Base-by-base conservation (phyloP, 192 early-diverging fungal species). In the Dispira simplex region DNA sequence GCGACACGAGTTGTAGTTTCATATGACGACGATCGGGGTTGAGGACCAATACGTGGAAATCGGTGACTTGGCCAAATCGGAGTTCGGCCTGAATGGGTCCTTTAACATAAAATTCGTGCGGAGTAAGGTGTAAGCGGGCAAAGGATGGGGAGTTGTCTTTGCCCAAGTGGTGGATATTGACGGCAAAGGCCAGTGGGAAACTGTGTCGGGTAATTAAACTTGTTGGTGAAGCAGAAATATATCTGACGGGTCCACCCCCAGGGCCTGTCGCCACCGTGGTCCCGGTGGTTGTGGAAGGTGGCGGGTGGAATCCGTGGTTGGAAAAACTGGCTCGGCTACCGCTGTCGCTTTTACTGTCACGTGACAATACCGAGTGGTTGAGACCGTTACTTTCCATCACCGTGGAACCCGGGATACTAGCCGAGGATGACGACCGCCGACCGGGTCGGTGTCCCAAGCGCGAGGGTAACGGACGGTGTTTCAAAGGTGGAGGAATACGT, bases 51-150 rank as follows among this genome's bases (percentile, higher is more conserved):
- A 78, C 25, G 39, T 78, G 73, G 65, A 78, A 78, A 65, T 65
- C 59, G 13, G 72, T 58, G 3, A 70, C 69, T 55, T 75, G 73
- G 63, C 76, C 76, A 58, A 70, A 44, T 28, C 69, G 69, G 32
- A 78, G 67, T 67, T 75, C 71, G 5, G 64, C 63, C 21, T 65
- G 64, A 14, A 70, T 70, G 1, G 76, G 76, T 49, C 73, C 71
- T 63, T 75, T 75, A 46, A 78, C 70, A 63, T 78, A 78, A 55
- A 78, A 78, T 65, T 78, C 76, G 47, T 69, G 73, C 32, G 69
- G 76, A 13, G 62, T 59, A 3, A 68, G 66, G 53, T 75, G 75
- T 1, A 71, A 69, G 71, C 73, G 73, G n/a, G 72, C 73, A 68
- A 75, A 75, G 13, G 65, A 32, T 47, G 63, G 58, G 9, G 71